Percentiles rank a stretch among this genome's conserved stretches.
Conservation (phyloP, 805 yeast species). For the Kazachstania martiniae region DNA sequence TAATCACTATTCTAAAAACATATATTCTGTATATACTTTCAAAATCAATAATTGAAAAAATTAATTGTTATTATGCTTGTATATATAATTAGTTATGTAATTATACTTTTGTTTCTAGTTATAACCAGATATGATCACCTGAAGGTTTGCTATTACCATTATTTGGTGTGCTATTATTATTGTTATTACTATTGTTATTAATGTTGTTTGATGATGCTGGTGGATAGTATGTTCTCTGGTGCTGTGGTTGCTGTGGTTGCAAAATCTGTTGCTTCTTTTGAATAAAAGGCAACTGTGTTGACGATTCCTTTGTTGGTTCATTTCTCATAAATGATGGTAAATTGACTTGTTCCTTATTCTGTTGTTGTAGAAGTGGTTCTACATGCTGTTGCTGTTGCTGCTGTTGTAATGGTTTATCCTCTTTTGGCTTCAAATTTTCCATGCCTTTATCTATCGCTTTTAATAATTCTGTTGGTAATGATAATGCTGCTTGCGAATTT, state of each 20-base stretch:
- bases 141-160: slow-evolving; percentile 11
- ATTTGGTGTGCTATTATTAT: slow-evolving; percentile 7
- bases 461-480: slow-evolving; percentile 20
- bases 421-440: slow-evolving; percentile 16
- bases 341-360: slow-evolving; percentile 8
- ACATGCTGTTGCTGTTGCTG: slow-evolving; percentile 2
- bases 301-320: too few species aligned
- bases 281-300: too few species aligned
- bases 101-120: neutral
- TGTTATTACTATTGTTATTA: slow-evolving; percentile 5
- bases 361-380: slow-evolving; percentile 10
- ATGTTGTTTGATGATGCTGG: slow-evolving; percentile 3
- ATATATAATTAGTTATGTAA: neutral
- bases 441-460: slow-evolving; percentile 22
- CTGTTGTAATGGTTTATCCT: slow-evolving; percentile 2
- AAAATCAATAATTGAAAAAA: slow-evolving; percentile 1
- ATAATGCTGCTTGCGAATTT: slow-evolving; percentile 18
- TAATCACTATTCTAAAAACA: too few species aligned
- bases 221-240: slow-evolving; percentile 12
- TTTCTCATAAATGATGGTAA: too few species aligned
- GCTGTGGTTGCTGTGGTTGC: slow-evolving; percentile 10
- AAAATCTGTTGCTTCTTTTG: slow-evolving; percentile 10
- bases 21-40: too few species aligned
- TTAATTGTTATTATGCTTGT: neutral
- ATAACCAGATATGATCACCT: slow-evolving; percentile 21